phyloP scores from a whole-genome alignment of 257 asterid species.

The Coffea canephora region DNA sequence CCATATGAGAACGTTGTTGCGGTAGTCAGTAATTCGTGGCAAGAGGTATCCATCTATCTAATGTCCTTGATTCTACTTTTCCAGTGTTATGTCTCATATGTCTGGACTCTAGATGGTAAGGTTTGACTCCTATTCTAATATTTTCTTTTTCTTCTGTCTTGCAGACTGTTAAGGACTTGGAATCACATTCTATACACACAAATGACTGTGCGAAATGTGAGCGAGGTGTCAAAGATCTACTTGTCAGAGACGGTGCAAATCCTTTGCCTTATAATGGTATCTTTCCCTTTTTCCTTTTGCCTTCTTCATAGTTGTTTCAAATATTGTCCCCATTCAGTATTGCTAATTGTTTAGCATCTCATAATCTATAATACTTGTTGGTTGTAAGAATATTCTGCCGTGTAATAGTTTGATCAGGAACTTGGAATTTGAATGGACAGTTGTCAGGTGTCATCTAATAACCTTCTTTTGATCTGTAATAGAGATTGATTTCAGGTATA shows the following conservation, averaged over 20 bases:
- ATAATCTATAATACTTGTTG: not conserved
- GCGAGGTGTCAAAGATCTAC: slow-evolving; percentile 39
- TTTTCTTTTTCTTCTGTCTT: slow-evolving; percentile 11
- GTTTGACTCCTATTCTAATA: not conserved
- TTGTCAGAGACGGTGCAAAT: slow-evolving; percentile 42
- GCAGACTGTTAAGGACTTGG: slow-evolving; percentile 77
- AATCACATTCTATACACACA: slow-evolving; percentile 42
- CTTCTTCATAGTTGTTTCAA: slow-evolving; percentile 9
- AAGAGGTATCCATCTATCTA: slow-evolving; percentile 47
- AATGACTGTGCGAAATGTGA: slow-evolving; percentile 44
- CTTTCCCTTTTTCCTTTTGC: slow-evolving; percentile 11
- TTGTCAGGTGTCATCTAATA: not conserved
- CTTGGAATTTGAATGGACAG: not conserved
- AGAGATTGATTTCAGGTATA: not conserved
- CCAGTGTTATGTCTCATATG: not conserved
- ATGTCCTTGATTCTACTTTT: not conserved
- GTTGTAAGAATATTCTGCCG: not conserved
- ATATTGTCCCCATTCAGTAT: not conserved
- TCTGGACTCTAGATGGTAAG: not conserved
- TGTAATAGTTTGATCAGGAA: not conserved
- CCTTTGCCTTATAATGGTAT: slow-evolving; percentile 25
- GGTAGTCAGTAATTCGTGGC: slow-evolving; percentile 62
- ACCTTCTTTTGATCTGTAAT: not conserved
- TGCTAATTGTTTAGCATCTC: not conserved
- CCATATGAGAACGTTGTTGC: slow-evolving; percentile 48